A percentile compares a stretch with the other conserved stretches of the same genome.
phyloP scores from a whole-genome alignment of 345 rosid species.

The Noccaea bulbosa region DNA sequence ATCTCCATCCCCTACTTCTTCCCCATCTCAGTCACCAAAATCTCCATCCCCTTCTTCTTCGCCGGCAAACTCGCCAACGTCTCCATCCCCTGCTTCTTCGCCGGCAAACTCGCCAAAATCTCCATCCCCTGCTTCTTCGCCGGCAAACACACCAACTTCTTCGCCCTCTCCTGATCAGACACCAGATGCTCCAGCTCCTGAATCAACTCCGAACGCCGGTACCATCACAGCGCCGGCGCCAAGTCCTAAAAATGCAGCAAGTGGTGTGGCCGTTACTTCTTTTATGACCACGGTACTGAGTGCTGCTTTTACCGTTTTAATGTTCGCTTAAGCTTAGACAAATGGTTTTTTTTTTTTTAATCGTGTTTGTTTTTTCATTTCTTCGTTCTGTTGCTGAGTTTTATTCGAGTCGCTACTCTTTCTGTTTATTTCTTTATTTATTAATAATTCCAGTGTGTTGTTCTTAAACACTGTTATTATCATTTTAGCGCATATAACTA shows the following conservation, averaged over 20 bases:
- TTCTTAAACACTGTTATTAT: no score
- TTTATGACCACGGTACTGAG: constrained; percentile 28
- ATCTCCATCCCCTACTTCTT: background rate
- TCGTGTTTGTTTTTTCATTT: background rate
- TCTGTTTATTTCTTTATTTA: background rate
- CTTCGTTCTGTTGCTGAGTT: constrained; percentile 1
- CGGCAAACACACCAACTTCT: constrained; percentile 2
- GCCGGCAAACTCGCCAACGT: background rate
- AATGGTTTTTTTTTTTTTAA: background rate
- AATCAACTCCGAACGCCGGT: constrained; percentile 14
- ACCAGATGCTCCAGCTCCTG: constrained; percentile 1
- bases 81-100: background rate
- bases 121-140: background rate
- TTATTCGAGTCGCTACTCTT: background rate
- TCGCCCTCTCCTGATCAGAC: constrained; percentile 22
- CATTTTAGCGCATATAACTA: no score
- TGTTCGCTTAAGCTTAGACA: constrained; percentile 21
- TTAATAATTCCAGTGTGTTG: no score
- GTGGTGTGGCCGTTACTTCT: constrained; percentile 7
- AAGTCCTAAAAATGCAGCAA: constrained; percentile 20
- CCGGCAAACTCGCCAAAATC: constrained; percentile 24
- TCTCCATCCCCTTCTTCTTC: background rate
- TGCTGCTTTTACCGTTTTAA: constrained; percentile 7
- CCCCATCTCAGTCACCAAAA: constrained; percentile 1
- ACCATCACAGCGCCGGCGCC: constrained; percentile 35